phyloP scores from a whole-genome alignment of 305 asterid species.

The Fraxinus dipetala region DNA sequence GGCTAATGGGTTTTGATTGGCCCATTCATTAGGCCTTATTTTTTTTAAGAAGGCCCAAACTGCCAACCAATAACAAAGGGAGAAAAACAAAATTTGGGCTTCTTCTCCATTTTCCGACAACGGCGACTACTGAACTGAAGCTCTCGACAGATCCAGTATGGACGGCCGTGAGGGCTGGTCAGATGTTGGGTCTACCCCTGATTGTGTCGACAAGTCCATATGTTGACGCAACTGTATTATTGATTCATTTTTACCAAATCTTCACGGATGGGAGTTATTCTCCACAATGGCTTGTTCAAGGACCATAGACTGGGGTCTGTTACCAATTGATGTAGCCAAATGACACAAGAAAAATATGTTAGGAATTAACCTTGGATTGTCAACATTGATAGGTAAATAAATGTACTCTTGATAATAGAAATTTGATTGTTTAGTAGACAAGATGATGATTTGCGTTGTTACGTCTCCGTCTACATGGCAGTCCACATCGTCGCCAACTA shows the following conservation, averaged over 20 bases:
- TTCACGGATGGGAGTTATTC: neutral
- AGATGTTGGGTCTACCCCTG: too few species aligned
- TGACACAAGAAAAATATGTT: neutral
- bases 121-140: too few species aligned
- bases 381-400: too few species aligned
- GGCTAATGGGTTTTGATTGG: too few species aligned
- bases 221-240: neutral
- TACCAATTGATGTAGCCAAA: neutral
- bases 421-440: neutral
- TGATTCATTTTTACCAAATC: neutral
- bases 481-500: neutral
- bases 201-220: neutral
- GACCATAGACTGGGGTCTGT: neutral
- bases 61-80: too few species aligned
- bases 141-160: too few species aligned
- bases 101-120: too few species aligned
- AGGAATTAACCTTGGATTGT: neutral
- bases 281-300: neutral
- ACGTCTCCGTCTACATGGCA: neutral
- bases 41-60: too few species aligned
- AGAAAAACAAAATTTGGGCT: too few species aligned
- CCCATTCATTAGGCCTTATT: too few species aligned
- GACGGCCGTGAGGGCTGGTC: too few species aligned
- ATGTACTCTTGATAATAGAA: neutral
- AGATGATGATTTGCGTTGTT: neutral